These are phyloP conservation scores for Arachis hypogaea DNA, from an alignment of 306 rosid species.

Conservation along the genomic window DNA sequence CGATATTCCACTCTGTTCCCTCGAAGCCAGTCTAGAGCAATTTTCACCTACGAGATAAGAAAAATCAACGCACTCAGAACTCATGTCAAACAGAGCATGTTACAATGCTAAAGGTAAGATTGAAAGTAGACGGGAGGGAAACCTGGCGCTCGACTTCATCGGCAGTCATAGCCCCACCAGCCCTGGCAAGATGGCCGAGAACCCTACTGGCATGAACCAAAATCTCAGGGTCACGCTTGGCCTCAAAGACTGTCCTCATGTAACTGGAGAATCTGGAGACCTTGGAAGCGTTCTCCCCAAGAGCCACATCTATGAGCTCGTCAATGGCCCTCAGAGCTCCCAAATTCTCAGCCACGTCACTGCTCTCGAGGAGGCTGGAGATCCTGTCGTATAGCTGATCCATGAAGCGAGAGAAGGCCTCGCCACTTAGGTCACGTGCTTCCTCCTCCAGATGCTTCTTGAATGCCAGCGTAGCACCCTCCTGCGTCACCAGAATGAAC, in stretches of 20 bases:
- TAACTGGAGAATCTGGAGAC: slow-evolving; percentile 85
- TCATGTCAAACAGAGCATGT: not conserved
- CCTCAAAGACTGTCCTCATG: slow-evolving; percentile 82
- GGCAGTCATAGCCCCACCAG: slow-evolving; percentile 98
- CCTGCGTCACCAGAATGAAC: slow-evolving; percentile 46
- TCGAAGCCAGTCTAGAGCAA: slow-evolving; percentile 88
- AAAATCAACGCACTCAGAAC: slow-evolving; percentile 28
- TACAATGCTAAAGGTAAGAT: not conserved
- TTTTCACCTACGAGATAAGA: slow-evolving; percentile 59
- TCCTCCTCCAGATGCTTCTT: slow-evolving; percentile 91
- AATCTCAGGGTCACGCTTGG: slow-evolving; percentile 88
- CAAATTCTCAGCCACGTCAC: slow-evolving; percentile 79
- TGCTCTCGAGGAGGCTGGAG: slow-evolving; percentile 74
- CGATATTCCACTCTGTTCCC: slow-evolving; percentile 93
- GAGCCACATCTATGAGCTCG: slow-evolving; percentile 88
- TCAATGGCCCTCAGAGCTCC: slow-evolving; percentile 98
- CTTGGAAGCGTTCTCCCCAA: slow-evolving; percentile 95
- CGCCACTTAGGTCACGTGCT: slow-evolving; percentile 93
- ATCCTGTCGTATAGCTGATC: slow-evolving; percentile 92
- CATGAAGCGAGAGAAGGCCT: slow-evolving; percentile 91
- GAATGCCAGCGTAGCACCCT: slow-evolving; percentile 78
- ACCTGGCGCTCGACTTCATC: slow-evolving; percentile 99
- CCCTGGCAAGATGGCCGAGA: slow-evolving; percentile 93
- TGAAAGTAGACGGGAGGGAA: not conserved
- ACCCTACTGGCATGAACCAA: slow-evolving; percentile 91